Evolutionary conservation across 2,329 filamentous ascomycete genomes (phyloP).

Genomic region (Daldinia sp.): DNA sequence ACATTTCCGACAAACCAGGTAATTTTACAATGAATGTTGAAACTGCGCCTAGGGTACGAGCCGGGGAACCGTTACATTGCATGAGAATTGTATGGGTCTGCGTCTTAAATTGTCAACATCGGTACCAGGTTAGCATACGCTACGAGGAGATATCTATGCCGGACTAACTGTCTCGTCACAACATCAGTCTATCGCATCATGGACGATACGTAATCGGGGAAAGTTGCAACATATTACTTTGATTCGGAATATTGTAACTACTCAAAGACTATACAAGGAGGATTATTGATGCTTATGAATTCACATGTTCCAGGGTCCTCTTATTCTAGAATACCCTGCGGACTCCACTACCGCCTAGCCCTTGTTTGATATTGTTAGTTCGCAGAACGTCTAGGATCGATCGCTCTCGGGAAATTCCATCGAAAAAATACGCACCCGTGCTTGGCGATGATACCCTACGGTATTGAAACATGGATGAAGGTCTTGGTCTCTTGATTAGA

Average conservation of each 20-base stretch:
- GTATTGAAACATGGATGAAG: conserved; percentile 16
- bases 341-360: conserved; percentile 21
- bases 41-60: conserved; percentile 12
- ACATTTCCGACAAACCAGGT: conserved; percentile 18
- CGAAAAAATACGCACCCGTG: conserved; percentile 10
- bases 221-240: not conserved
- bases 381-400: conserved; percentile 16
- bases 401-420: conserved; percentile 34
- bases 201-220: not conserved
- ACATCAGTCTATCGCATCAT: not conserved
- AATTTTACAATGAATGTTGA: conserved; percentile 23
- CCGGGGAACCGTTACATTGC: conserved; percentile 28
- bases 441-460: conserved; percentile 24
- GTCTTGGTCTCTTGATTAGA: conserved; percentile 10
- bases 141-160: not conserved
- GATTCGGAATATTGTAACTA: too few species aligned
- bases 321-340: conserved; percentile 22
- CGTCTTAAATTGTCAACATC: conserved; percentile 22
- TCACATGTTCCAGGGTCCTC: not conserved
- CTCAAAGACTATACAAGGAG: not conserved
- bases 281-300: not conserved
- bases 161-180: not conserved
- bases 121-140: conserved; percentile 6
- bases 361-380: conserved; percentile 12
- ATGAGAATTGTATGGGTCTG: conserved; percentile 22